Base-by-base conservation (phyloP, 805 yeast genomes). In the Pichia thaimueangensis region DNA sequence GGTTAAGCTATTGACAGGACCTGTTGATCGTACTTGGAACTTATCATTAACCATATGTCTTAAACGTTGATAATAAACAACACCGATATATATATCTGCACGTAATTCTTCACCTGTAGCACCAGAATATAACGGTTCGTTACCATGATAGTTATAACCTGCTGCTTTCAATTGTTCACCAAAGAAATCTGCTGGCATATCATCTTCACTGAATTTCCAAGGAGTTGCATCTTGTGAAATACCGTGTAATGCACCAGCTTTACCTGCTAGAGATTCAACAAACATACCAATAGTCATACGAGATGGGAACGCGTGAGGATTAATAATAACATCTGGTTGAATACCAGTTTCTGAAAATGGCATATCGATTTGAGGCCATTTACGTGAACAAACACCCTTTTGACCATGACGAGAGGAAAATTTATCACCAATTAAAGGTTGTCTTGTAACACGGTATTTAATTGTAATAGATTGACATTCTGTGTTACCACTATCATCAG, bases 201-300 rank as follows among this genome's bases (percentile, higher is more conserved):
- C 95, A 47, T 73, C 67, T 67, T 93, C 98, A 56, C 77, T 76
- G 64, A 91, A 93, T 52, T 75, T 80, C 95, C 96, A 93, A 36
- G 98, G 98, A 0, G 98, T 91, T 33, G 95, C 79, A 59, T 93
- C 97, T 58, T 91, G 97, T 1, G 97, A 94, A 60, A 89, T 82
- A 58, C 98, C 98, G 54, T 93, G 98, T 56, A 93, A 69, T 6
- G 96, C 96, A 63, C 98, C 98, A 5, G 97, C 93, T 65, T 93
- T 93, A 59, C 98, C 98, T n/a, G 98, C 97, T 44, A 93, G 67
- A 41, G 95, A 84, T 67, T 93, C 98, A 37, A 93, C 97, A 67
- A 93, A 93, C 97, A 93, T 93, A 71, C 98, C 98, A 65, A 93
- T 91, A 11, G 98, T 93, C 98, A 93, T 93, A 73, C 98, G 93